Evolutionary conservation across 73 alveolate genomes (phyloP).

Genomic region (Paramecium bursaria): DNA sequence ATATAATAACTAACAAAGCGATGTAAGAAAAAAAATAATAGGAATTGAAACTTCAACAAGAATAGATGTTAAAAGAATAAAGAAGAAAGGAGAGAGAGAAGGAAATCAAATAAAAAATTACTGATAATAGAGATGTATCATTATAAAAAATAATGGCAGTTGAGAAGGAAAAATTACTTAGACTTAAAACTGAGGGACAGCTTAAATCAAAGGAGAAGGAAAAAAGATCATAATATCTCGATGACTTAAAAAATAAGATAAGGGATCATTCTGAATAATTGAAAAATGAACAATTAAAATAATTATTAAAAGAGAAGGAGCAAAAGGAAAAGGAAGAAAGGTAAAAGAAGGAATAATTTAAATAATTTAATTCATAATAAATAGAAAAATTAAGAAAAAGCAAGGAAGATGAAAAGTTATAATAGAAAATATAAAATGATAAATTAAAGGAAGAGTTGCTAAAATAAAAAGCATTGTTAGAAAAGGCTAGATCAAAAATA

Average conservation of each 20-base stretch:
- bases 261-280: not conserved
- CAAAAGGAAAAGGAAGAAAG: not conserved
- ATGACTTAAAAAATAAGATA: constrained; percentile 15
- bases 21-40: constrained; percentile 24
- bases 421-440: not conserved
- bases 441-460: not conserved
- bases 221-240: not conserved
- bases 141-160: too few species aligned
- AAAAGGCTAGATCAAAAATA: constrained; percentile 55
- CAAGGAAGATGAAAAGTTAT: not conserved
- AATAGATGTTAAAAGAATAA: not conserved
- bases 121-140: not conserved
- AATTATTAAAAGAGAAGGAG: constrained; percentile 8
- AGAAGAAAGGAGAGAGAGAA: constrained; percentile 25
- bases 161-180: constrained; percentile 17
- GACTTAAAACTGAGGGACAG: constrained; percentile 1
- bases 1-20: not conserved
- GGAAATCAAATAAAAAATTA: constrained; percentile 31
- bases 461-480: constrained; percentile 18
- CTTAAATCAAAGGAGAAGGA: not conserved
- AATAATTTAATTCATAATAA: constrained; percentile 22
- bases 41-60: not conserved
- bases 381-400: constrained; percentile 26
- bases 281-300: constrained; percentile 6
- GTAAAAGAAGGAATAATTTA: not conserved